phyloP scores from a whole-genome alignment of 495 filamentous ascomycete genomes.

The Aspergillus biplanus region DNA sequence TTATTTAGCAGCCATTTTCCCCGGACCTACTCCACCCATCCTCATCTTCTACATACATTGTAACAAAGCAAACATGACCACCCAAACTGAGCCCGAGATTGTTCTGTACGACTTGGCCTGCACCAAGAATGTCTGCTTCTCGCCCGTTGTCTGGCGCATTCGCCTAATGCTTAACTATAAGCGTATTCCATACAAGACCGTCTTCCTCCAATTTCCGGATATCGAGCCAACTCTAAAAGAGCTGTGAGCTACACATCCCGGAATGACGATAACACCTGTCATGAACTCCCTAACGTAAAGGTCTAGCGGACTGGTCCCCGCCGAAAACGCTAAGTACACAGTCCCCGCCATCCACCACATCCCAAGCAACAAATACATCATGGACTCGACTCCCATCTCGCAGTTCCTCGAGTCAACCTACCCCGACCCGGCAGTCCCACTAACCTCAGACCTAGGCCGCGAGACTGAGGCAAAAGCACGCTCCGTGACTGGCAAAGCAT shows the following conservation, averaged over 20 bases:
- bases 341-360: conserved; percentile 48
- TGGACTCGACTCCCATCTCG: conserved; percentile 43
- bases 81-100: conserved; percentile 38
- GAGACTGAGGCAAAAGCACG: conserved; percentile 39
- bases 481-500: conserved; percentile 27
- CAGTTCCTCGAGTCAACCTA: conserved; percentile 46
- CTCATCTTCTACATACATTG: not conserved
- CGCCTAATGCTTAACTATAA: conserved; percentile 51
- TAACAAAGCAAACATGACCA: conserved; percentile 25
- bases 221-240: conserved; percentile 47
- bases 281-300: too few relatives aligned
- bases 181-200: conserved; percentile 38
- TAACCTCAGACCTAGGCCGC: conserved; percentile 39
- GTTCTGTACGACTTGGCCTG: conserved; percentile 46
- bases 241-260: conserved; percentile 36
- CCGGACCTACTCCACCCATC: too few relatives aligned
- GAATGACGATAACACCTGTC: too few relatives aligned
- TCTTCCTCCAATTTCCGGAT: conserved; percentile 49
- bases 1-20: too few relatives aligned
- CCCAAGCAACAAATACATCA: conserved; percentile 43
- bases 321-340: conserved; percentile 39
- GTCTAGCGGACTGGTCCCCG: conserved; percentile 15
- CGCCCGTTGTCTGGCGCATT: conserved; percentile 47
- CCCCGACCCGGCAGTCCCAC: conserved; percentile 35
- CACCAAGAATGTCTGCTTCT: conserved; percentile 43